Conservation (phyloP, 179 eudicot species). For the Beta macrorhiza region DNA sequence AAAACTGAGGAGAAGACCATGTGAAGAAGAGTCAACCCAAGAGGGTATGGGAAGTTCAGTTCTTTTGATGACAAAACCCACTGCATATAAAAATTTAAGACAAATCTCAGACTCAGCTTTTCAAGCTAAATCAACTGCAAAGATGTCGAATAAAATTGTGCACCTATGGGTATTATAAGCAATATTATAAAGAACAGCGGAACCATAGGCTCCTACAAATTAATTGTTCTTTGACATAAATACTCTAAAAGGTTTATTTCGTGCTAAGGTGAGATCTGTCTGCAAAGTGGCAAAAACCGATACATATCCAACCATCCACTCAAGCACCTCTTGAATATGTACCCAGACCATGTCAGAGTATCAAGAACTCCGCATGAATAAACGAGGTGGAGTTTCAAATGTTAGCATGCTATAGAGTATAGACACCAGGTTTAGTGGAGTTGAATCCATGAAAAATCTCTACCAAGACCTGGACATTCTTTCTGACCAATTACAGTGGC, state of each 20-base stretch:
- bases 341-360: background rate
- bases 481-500: background rate
- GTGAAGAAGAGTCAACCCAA: conserved; percentile 93
- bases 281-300: background rate
- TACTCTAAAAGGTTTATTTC: background rate
- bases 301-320: background rate
- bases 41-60: conserved; percentile 95
- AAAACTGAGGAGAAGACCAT: conserved; percentile 92
- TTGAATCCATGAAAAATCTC: background rate
- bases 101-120: background rate
- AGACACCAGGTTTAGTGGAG: background rate
- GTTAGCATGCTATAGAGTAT: background rate
- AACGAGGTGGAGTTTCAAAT: no score
- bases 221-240: background rate
- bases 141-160: background rate
- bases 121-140: background rate
- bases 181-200: background rate
- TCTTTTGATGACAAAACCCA: conserved; percentile 98
- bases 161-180: conserved; percentile 13
- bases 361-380: background rate
- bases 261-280: background rate
- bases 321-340: background rate
- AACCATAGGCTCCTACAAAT: no score
- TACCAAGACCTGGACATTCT: background rate
- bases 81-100: conserved; percentile 46